Base-by-base conservation (phyloP, 2,329 filamentous ascomycete genomes). In the Pseudovirgaria hyperparasitica region DNA sequence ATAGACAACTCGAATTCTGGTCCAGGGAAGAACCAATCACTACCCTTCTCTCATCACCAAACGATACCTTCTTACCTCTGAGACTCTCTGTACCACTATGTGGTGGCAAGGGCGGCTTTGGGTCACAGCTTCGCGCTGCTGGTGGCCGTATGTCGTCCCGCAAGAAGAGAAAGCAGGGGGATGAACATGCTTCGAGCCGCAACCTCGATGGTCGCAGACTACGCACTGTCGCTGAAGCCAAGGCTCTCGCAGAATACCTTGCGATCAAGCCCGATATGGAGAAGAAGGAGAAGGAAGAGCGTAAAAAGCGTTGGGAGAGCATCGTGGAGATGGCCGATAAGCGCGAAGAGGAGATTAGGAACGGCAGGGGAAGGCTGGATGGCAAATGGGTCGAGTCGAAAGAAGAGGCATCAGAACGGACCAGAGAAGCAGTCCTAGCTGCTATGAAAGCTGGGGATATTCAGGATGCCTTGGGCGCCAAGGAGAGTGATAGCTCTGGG, bases 191-290 rank as follows among this genome's bases (percentile, higher is more conserved):
- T 14, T 94, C 86, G 3, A 93, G 82, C 48, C 75, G 90, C 37
- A 98, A 96, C 40, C 66, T 98, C 2, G 90, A 96, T 45, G 90
- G 90, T 0, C 75, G 90, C 13, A 72, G 90, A 30, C 55, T 98
- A 29, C 76, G 92, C 26, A 96, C 90, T 2, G 82, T 96, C 16
- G 87, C 81, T 19, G 90, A 98, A 52, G 90, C 90, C 18, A 98
- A 98, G 55, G 82, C 84, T 2, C 64, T 98, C 12, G 90, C 92
- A 0, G 86, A 96, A 51, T 96, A 94, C 45, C 68, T 96, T 2
- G 84, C 86, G 2, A 81, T 92, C 40, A 94, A 96, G 51, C 90
- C 92, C 0, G 87, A 94, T 34, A 94, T 98, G 87, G 90, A 94
- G 37, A 76, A 78, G 55, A 82, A 82, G 48, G 85, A 96, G 52